Base-by-base conservation (phyloP, 2,329 filamentous ascomycete genomes). In the Thielaviopsis cerberus region DNA sequence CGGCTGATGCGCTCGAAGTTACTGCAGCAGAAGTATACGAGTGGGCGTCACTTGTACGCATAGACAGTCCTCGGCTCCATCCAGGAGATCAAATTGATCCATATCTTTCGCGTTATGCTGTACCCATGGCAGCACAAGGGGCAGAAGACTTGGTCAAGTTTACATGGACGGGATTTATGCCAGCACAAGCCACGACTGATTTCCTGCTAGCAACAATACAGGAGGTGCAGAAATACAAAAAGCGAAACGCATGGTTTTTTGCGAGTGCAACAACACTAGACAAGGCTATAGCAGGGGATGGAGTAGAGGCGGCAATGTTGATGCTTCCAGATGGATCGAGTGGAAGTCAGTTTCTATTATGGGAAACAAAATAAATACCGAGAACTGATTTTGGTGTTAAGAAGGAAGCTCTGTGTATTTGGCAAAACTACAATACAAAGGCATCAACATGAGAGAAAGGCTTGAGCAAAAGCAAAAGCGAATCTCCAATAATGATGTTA, bases 41-140 rank as follows among this genome's bases (percentile, higher is more conserved):
- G 69, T 92, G 85, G 82, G 66, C 91, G 0, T 82, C 82, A 1
- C 69, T 94, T n/a, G 67, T 83, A 4, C 75, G 77, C 11, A 73
- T 89, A 0, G 70, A 74, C 10, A 88, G 85, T 58, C 80, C 83
- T n/a, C 75, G 86, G 24, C 66, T 90, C 20, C 64, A 69, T 11
- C 67, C 69, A 3, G 67, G 66, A 10, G 85, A 90, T 67, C 66
- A 65, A 4, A 76, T 88, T 30, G 83, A 91, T 67, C 71, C 79
- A 0, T 86, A 83, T 65, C 70, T 92, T 2, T 85, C 81, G 25
- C 76, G 82, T 23, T 91, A 91, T 66, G 24, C 53, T 15, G 48
- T 55, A 22, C 53, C 56, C 5, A 34, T 27, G 15, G 48, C 48
- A 27, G 51, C 57, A 37, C 66, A 66, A 4, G 26, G 62, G 1